Evolutionary conservation across 169 alveolate genomes (phyloP), one percentile per base, ranked within the genome.

Genomic region (Ichthyophthirius multifiliis): DNA sequence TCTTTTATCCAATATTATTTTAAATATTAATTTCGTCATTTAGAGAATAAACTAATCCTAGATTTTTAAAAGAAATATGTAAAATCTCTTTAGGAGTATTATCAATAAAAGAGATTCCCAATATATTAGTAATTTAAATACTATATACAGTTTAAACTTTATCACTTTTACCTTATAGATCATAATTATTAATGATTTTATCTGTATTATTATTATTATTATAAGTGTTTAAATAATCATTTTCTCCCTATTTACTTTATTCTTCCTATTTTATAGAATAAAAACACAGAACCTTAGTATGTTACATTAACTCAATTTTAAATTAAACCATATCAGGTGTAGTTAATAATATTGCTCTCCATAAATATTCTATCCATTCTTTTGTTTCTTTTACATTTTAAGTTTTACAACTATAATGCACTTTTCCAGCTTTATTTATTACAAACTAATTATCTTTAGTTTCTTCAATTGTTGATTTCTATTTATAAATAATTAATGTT

Each of bases 351-450:
- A 81, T 71, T 12, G 86, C 81, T 48, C 86, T 67, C 86, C 86
- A 81, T 43, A 73, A 71, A 43, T 81, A 81, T 13, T 81, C 86
- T 20, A 74, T 63, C 86, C 86, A 81, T 73, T 81, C 65, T 39
- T 81, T 67, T 16, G 75, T 39, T 67, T 81, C 82, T 30, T 81
- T 71, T 30, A 47, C 82, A 6, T 74, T 47, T 9, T 44, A 39
- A 18, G 86, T 63, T 48, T 81, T 20, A 71, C 67, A 71, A 37
- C 41, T 35, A 39, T 18, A 37, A 15, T 67, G 46, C 30, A 35
- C 47, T 18, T 81, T 76, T 3, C 82, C 64, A 23, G 44, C 75
- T 37, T 71, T 81, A 27, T 35, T 67, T 43, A 81, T 46, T 10
- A 81, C 46, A 73, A 81, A 81, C 31, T 81, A 65, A 47, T 71